Conservation (phyloP, 257 asterid genomes). For the Primulina tabacum region DNA sequence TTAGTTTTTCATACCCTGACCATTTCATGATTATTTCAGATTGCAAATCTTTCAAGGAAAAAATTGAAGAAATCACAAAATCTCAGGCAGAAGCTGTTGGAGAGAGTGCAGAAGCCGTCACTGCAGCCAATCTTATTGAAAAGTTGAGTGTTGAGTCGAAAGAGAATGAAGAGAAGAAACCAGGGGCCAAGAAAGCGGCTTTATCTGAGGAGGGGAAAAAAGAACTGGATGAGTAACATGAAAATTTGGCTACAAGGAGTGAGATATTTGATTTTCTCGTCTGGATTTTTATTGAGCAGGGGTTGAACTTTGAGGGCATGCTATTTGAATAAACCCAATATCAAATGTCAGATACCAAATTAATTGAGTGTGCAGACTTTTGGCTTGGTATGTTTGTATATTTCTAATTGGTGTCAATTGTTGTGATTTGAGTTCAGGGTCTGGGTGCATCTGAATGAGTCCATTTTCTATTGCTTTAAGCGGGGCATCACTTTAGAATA, state of each 20-base stretch:
- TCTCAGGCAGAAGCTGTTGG: slow-evolving; percentile 40
- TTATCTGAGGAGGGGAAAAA: slow-evolving; percentile 35
- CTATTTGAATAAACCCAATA: slow-evolving; percentile 18
- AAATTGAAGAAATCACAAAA: slow-evolving; percentile 64
- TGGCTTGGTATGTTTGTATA: slow-evolving; percentile 31
- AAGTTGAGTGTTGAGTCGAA: slow-evolving; percentile 57
- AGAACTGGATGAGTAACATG: slow-evolving; percentile 35
- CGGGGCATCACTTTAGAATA: slow-evolving; percentile 22
- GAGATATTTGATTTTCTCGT: slow-evolving; percentile 22
- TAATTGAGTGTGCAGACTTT: slow-evolving; percentile 12
- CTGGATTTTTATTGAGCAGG: slow-evolving; percentile 26
- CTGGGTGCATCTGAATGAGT: slow-evolving; percentile 18
- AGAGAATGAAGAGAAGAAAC: slow-evolving; percentile 40
- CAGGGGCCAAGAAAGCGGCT: slow-evolving; percentile 42
- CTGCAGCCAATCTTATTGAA: slow-evolving; percentile 63
- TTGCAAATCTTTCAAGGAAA: slow-evolving; percentile 76
- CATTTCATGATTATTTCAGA: slow-evolving; percentile 41
- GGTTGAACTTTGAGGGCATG: slow-evolving; percentile 17
- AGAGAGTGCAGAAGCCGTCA: slow-evolving; percentile 45
- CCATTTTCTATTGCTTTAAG: slow-evolving; percentile 21
- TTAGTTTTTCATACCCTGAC: background rate
- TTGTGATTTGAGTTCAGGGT: slow-evolving; percentile 28
- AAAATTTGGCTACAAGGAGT: slow-evolving; percentile 37
- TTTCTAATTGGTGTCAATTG: slow-evolving; percentile 28
- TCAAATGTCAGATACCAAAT: slow-evolving; percentile 17